Conservation (phyloP, 805 yeast species). For the Candida xiaguanensis region DNA sequence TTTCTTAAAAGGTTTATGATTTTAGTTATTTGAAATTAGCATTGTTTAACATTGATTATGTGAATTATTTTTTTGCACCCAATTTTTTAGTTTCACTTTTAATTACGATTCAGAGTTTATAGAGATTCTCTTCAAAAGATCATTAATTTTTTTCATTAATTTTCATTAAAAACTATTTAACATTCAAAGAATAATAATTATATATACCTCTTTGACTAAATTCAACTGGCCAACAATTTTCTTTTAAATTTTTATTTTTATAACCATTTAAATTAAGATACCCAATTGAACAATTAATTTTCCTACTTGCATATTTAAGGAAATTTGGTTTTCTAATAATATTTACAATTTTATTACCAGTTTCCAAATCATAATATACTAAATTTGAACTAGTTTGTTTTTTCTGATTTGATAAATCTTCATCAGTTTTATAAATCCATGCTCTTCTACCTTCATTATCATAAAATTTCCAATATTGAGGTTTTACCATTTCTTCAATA, state of each 20-base stretch:
- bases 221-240: conserved; percentile 46
- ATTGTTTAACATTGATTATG: too few relatives aligned
- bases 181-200: conserved; percentile 54
- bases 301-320: conserved; percentile 50
- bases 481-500: conserved; percentile 19
- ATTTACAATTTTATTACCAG: conserved; percentile 57
- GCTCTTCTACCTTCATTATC: conserved; percentile 73
- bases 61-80: too few relatives aligned
- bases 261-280: conserved; percentile 36
- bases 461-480: conserved; percentile 47
- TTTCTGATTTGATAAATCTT: conserved; percentile 6
- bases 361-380: conserved; percentile 56
- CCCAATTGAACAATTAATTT: conserved; percentile 54
- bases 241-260: conserved; percentile 5
- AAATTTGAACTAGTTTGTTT: conserved; percentile 26
- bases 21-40: too few relatives aligned
- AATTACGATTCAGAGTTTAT: too few relatives aligned
- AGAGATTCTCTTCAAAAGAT: too few relatives aligned
- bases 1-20: too few relatives aligned
- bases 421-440: conserved; percentile 58
- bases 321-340: conserved; percentile 45
- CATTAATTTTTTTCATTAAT: too few relatives aligned
- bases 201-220: conserved; percentile 53
- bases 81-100: too few relatives aligned
- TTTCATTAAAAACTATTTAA: conserved; percentile 18